These are phyloP conservation scores for Trichoderma guizhouense DNA, from an alignment of 2,329 filamentous ascomycete genomes.

Conservation along the genomic window DNA sequence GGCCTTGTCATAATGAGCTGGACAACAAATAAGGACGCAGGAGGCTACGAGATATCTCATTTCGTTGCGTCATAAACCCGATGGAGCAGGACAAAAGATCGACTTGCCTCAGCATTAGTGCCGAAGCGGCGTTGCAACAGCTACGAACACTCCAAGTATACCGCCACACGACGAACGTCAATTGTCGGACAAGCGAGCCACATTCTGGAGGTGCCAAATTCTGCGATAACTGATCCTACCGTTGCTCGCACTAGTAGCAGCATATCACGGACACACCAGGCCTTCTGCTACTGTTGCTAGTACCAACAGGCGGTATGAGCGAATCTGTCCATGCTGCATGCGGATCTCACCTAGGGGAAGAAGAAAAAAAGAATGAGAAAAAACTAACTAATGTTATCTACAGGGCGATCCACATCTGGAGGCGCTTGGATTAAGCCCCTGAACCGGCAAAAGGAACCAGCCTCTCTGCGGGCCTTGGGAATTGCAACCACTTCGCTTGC, in stretches of 20 bases:
- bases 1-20: conserved; percentile 5
- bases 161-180: neutral
- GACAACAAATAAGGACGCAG: neutral
- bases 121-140: neutral
- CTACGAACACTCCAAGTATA: neutral
- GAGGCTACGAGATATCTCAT: conserved; percentile 1
- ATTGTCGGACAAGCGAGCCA: neutral
- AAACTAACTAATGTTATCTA: neutral
- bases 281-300: neutral
- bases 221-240: neutral
- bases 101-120: conserved; percentile 8
- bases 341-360: conserved; percentile 2
- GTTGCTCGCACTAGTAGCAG: neutral
- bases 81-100: conserved; percentile 11
- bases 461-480: neutral
- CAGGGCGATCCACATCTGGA: neutral
- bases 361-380: neutral
- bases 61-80: conserved; percentile 8
- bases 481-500: conserved; percentile 17
- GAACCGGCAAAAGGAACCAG: conserved; percentile 13
- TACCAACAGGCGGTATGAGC: conserved; percentile 8
- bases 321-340: neutral
- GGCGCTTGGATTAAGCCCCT: conserved; percentile 13
- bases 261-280: neutral
- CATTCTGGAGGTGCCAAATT: neutral